Conservation (phyloP, 768 basidiomycete species). For the Lactifluus hygrophoroides region DNA sequence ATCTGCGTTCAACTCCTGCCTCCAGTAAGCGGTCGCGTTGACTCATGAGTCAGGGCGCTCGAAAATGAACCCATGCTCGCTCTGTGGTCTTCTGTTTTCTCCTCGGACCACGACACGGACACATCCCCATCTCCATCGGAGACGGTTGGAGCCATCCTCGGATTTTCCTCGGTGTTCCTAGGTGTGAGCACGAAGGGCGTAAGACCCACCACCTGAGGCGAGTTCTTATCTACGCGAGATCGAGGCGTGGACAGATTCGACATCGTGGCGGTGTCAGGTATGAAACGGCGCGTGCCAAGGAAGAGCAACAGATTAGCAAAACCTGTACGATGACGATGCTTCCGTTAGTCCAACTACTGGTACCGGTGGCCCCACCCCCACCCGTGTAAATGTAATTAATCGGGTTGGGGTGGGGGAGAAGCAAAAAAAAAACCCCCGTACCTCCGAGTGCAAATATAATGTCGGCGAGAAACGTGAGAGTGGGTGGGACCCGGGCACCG, state of each 20-base stretch:
- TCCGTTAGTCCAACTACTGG: too few species aligned
- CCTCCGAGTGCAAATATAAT: slow-evolving; percentile 30
- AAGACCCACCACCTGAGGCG: slow-evolving; percentile 24
- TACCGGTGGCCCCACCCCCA: too few species aligned
- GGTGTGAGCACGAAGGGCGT: slow-evolving; percentile 26
- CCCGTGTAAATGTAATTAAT: too few species aligned
- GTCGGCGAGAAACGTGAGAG: slow-evolving; percentile 28
- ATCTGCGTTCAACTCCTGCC: background rate
- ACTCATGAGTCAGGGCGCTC: background rate
- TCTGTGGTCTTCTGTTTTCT: background rate
- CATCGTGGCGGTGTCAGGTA: slow-evolving; percentile 24
- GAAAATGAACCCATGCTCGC: background rate
- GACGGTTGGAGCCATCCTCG: background rate
- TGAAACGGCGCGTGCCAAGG: slow-evolving; percentile 25
- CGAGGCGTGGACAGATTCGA: slow-evolving; percentile 25
- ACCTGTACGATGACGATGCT: slow-evolving; percentile 23
- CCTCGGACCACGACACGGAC: background rate
- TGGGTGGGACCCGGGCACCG: slow-evolving; percentile 24
- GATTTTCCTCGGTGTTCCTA: background rate
- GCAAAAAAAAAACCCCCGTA: background rate
- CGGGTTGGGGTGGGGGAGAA: too few species aligned
- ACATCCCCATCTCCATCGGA: background rate
- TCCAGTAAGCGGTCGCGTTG: background rate
- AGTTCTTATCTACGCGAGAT: slow-evolving; percentile 22
- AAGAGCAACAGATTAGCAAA: slow-evolving; percentile 29